These are phyloP conservation scores for Penicillium glabrum DNA, from an alignment of 2,329 filamentous ascomycete genomes.

Conservation along the genomic window DNA sequence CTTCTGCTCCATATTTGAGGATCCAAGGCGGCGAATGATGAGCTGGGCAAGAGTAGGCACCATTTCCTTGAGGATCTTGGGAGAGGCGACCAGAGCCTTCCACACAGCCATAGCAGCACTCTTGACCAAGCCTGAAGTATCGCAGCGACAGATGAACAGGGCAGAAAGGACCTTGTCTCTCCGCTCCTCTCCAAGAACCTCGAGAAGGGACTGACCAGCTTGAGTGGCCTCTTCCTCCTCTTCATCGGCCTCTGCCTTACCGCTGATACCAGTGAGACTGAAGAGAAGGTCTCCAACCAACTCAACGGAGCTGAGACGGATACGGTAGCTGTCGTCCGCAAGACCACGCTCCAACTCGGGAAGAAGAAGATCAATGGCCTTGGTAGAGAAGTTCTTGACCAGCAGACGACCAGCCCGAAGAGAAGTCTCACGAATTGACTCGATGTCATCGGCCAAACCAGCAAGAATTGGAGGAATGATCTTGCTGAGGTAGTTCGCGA, in stretches of 20 bases:
- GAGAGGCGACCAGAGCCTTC: constrained; percentile 94
- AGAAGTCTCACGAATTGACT: constrained; percentile 95
- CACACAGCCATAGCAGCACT: constrained; percentile 88
- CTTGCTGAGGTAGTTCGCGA: constrained; percentile 89
- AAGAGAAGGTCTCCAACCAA: constrained; percentile 95
- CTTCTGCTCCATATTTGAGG: constrained; percentile 97
- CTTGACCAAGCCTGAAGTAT: constrained; percentile 89
- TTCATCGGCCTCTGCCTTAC: constrained; percentile 74
- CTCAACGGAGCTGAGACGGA: constrained; percentile 96
- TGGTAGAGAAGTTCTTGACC: constrained; percentile 97
- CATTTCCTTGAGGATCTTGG: constrained; percentile 89
- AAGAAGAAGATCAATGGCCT: constrained; percentile 88
- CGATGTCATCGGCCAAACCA: constrained; percentile 91
- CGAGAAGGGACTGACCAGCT: constrained; percentile 87
- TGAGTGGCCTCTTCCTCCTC: constrained; percentile 75
- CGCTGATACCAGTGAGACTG: constrained; percentile 92
- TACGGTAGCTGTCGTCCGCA: constrained; percentile 96
- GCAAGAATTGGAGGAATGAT: constrained; percentile 95
- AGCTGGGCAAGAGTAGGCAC: constrained; percentile 93
- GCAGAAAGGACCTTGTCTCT: constrained; percentile 97
- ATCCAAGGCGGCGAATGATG: constrained; percentile 89
- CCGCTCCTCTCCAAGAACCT: constrained; percentile 92
- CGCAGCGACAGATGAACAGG: constrained; percentile 94
- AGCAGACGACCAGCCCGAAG: constrained; percentile 88
- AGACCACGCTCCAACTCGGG: constrained; percentile 94